Percentiles rank a stretch among this genome's conserved stretches.
phyloP scores from a whole-genome alignment of 257 asterid genomes.

The Henckelia pumila region DNA sequence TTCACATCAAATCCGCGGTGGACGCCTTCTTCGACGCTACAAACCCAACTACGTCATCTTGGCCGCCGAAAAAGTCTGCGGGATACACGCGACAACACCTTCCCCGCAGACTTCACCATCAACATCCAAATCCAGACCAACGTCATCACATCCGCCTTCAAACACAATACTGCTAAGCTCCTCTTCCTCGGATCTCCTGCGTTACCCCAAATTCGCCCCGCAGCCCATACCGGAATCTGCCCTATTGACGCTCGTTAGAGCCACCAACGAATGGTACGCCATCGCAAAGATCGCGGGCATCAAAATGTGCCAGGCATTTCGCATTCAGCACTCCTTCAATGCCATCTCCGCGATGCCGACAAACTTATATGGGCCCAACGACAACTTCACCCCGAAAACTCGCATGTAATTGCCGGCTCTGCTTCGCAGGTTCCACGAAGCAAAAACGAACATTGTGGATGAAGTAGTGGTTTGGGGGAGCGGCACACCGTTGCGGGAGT shows the following conservation, averaged over 20 bases:
- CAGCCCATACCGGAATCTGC: constrained; percentile 91
- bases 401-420: constrained; percentile 91
- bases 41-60: constrained; percentile 72
- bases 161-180: constrained; percentile 54
- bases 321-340: constrained; percentile 66
- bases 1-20: constrained; percentile 80
- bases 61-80: constrained; percentile 95
- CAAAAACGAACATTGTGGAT: constrained; percentile 46
- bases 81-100: constrained; percentile 85
- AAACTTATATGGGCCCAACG: constrained; percentile 72
- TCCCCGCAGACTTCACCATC: constrained; percentile 89
- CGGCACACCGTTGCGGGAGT: constrained; percentile 87
- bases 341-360: constrained; percentile 94
- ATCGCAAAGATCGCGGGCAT: constrained; percentile 88
- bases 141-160: constrained; percentile 67
- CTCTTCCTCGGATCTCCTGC: constrained; percentile 87
- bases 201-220: constrained; percentile 94
- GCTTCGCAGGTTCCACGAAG: constrained; percentile 80
- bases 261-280: constrained; percentile 93
- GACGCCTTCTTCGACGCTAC: constrained; percentile 68
- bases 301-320: constrained; percentile 84
- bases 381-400: constrained; percentile 89
- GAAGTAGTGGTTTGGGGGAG: constrained; percentile 93
- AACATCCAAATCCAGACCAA: constrained; percentile 93
- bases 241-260: constrained; percentile 66